Percentiles rank a stretch among this genome's conserved stretches.
phyloP scores from a whole-genome alignment of 768 basidiomycete species.

The Cystobasidium ongulense region DNA sequence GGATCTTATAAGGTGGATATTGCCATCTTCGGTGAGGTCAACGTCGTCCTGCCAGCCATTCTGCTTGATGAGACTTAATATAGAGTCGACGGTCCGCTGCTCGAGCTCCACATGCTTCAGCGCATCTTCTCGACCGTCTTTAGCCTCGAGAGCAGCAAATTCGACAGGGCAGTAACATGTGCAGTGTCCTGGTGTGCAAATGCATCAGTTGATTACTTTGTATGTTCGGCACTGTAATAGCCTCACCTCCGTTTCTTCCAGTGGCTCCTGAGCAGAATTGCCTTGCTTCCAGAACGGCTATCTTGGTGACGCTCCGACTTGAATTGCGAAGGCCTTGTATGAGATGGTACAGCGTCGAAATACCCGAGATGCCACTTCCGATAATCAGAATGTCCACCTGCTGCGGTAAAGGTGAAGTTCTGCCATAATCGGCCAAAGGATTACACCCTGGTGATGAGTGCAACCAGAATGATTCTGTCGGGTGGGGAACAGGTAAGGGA shows the following conservation, averaged over 20 bases:
- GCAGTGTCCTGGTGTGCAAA: slow-evolving; percentile 45
- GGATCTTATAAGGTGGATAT: slow-evolving; percentile 52
- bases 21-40: slow-evolving; percentile 59
- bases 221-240: slow-evolving; percentile 43
- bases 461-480: slow-evolving; percentile 69
- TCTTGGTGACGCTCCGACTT: slow-evolving; percentile 46
- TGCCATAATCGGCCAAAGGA: slow-evolving; percentile 62
- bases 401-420: slow-evolving; percentile 54
- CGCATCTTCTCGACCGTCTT: slow-evolving; percentile 56
- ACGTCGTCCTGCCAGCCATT: slow-evolving; percentile 51
- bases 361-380: slow-evolving; percentile 70
- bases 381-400: slow-evolving; percentile 69
- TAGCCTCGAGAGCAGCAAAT: slow-evolving; percentile 48
- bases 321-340: slow-evolving; percentile 42
- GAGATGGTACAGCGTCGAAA: slow-evolving; percentile 66
- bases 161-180: slow-evolving; percentile 30
- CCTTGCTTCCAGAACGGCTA: slow-evolving; percentile 71
- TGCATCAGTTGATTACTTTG: slow-evolving; percentile 70
- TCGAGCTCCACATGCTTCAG: slow-evolving; percentile 55
- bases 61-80: slow-evolving; percentile 52
- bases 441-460: slow-evolving; percentile 52
- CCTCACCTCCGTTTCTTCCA: slow-evolving; percentile 34
- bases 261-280: slow-evolving; percentile 57
- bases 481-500: slow-evolving; percentile 55
- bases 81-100: slow-evolving; percentile 51